These are phyloP conservation scores for Linnemannia exigua DNA, from an alignment of 192 early-diverging fungal genomes.

Conservation along the genomic window DNA sequence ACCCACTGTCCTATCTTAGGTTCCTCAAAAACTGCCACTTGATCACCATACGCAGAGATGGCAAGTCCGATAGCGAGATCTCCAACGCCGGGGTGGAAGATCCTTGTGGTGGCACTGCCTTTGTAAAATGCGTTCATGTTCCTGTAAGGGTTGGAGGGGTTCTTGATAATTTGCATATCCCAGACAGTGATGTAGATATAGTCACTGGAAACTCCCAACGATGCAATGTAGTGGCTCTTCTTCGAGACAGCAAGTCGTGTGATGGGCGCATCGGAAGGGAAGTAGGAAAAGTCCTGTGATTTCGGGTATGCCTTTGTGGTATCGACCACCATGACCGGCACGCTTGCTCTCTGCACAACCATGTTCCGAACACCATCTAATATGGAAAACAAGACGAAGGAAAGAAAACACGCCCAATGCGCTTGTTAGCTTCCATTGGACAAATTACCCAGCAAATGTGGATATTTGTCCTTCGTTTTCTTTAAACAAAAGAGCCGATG, in stretches of 20 bases:
- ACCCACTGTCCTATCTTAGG: slow-evolving; percentile 48
- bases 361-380: slow-evolving; percentile 25
- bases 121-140: slow-evolving; percentile 21
- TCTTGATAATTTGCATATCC: slow-evolving; percentile 37
- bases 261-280: slow-evolving; percentile 13
- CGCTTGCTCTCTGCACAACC: slow-evolving; percentile 18
- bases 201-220: slow-evolving; percentile 22
- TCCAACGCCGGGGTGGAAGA: slow-evolving; percentile 20
- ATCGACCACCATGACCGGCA: slow-evolving; percentile 37
- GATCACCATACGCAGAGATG: slow-evolving; percentile 32
- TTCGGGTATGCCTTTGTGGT: neutral
- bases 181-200: slow-evolving; percentile 26
- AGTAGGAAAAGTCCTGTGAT: neutral
- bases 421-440: neutral
- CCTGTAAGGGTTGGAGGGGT: slow-evolving; percentile 21
- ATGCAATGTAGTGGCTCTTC: slow-evolving; percentile 27
- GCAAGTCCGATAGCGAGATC: slow-evolving; percentile 37
- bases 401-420: neutral
- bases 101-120: slow-evolving; percentile 3
- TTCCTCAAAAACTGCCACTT: slow-evolving; percentile 40
- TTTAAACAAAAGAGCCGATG: too few relatives aligned
- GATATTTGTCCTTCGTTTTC: neutral
- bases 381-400: neutral
- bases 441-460: neutral
- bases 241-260: slow-evolving; percentile 21